These are phyloP conservation scores for Casuarina cunninghamiana DNA, from an alignment of 306 rosid species.

Conservation along the genomic window DNA sequence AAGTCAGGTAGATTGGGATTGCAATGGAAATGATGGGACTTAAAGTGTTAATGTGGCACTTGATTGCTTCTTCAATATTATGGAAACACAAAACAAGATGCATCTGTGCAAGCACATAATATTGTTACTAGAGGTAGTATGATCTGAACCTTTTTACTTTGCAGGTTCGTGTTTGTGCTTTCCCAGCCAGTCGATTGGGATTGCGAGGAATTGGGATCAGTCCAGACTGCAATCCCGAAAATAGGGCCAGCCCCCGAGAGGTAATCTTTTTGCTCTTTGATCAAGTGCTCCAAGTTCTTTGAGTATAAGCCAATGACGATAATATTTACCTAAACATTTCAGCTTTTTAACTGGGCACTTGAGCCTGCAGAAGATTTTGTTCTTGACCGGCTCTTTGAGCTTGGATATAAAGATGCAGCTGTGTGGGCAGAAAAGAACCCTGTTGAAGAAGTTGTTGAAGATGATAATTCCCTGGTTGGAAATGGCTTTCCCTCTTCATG, in stretches of 20 bases:
- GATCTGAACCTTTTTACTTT: constrained; percentile 1
- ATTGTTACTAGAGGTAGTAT: neutral
- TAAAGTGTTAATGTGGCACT: neutral
- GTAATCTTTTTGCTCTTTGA: constrained; percentile 24
- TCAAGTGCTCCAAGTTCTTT: neutral
- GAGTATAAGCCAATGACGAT: constrained; percentile 3
- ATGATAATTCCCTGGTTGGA: constrained; percentile 34
- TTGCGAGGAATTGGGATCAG: constrained; percentile 66
- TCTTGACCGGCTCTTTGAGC: constrained; percentile 77
- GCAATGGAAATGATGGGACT: too few species aligned
- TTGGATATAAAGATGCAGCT: constrained; percentile 84
- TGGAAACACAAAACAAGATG: neutral
- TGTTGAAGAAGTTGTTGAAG: constrained; percentile 54
- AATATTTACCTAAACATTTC: constrained; percentile 6
- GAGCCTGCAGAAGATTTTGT: constrained; percentile 82
- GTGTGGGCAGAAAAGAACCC: constrained; percentile 88
- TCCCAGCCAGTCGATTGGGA: constrained; percentile 76
- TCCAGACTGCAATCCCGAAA: constrained; percentile 65
- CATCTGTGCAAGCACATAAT: neutral
- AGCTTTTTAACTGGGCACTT: constrained; percentile 71
- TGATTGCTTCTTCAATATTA: neutral
- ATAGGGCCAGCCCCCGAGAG: constrained; percentile 56
- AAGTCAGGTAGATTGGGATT: neutral
- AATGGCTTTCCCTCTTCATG: constrained; percentile 24
- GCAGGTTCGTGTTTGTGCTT: constrained; percentile 87